Base-by-base conservation (phyloP, 2,329 filamentous ascomycete genomes). In the Cladosporium sp. region DNA sequence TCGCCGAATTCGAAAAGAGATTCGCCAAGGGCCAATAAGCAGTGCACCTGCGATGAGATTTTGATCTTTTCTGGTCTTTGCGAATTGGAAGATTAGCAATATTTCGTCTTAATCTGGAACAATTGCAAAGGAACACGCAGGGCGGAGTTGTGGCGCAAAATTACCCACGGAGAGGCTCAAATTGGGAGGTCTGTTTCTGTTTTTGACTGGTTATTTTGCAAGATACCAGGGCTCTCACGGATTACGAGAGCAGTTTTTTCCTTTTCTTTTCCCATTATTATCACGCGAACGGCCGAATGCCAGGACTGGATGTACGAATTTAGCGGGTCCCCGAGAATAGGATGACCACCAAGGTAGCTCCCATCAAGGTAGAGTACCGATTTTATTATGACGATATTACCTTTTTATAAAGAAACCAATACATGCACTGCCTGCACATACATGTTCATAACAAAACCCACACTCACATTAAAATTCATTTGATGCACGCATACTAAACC, bases 1-100 rank as follows among this genome's bases (percentile, higher is more conserved):
- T 89, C 63, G 71, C 75, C 7, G 90, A 95, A 70, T 88, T 98
- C 67, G 84, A 88, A 71, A 80, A 75, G 63, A 79, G 86, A 50
- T 97, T 97, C 70, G 65, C 36, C 6, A 38, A 38, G 36, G 16
- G 32, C 12, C 12, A 35, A n/a, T 35, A 35, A 35, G 13, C 4
- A 7, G 15, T 4, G 32, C 4, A 4, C 9, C 9, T 27, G 22
- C 22, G 4, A 4, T 27, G 22, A 27, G 4, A 27, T 27, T 27
- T 27, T 27, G 5, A 27, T 27, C 9, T 9, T 27, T 9, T 27
- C 9, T 27, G 22, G 9, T 27, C 9, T 27, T 27, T 9, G 4
- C 22, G 9, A 27, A 27, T 9, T 9, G 22, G 22, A 27, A 4
- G 9, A 9, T 5, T 4, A 9, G 4, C 22, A 9, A 27, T 27